Base-by-base conservation (phyloP, 2,329 filamentous ascomycete species). In the Ceratocystis destructans region DNA sequence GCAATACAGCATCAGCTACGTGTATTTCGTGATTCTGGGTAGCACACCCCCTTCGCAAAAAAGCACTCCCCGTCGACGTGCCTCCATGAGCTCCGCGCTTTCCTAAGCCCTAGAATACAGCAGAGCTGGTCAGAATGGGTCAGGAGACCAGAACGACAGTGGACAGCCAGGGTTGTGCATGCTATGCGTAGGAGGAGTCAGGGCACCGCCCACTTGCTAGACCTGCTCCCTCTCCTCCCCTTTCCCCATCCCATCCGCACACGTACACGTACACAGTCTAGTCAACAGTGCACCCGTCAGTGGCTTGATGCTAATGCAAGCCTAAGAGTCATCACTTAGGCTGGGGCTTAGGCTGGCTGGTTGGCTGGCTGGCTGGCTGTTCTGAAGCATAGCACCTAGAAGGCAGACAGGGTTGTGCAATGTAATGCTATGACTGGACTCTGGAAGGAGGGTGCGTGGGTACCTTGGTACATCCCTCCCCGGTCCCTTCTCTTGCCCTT, bases 371-470 rank as follows among this genome's bases (percentile, higher is more conserved):
- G n/a, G n/a, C n/a, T n/a, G n/a, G n/a, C n/a, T 41, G 37, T 3
- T 41, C 37, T 41, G 37, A 3, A 41, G 1, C 37, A 41, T 12
- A 41, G 37, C 37, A 41, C 10, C 37, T 41, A 10, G 37, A 41
- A 15, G 12, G 28, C 1, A 5, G 8, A 59, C 25, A 31, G 55
- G 28, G 31, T 33, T 33, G 55, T 28, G 28, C 31, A 8, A 20
- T 59, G 55, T 59, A 37, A 59, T 59, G 25, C 28, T 59, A 33
- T 57, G 25, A 57, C 53, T 57, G 53, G 48, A 53, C 48, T 53
- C 12, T 41, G 37, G 37, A 15, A 41, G 8, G 48, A 53, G 48
- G 28, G 25, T 57, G 17, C 53, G 8, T 57, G 28, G 53, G 20
- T 55, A 55, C 50, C 12, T 55, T 5, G 50, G 50, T 28, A 55